Evolutionary conservation across 1,139 yeast species (phyloP), one percentile per base, ranked within the genome.

Genomic region (Pichia sp.): DNA sequence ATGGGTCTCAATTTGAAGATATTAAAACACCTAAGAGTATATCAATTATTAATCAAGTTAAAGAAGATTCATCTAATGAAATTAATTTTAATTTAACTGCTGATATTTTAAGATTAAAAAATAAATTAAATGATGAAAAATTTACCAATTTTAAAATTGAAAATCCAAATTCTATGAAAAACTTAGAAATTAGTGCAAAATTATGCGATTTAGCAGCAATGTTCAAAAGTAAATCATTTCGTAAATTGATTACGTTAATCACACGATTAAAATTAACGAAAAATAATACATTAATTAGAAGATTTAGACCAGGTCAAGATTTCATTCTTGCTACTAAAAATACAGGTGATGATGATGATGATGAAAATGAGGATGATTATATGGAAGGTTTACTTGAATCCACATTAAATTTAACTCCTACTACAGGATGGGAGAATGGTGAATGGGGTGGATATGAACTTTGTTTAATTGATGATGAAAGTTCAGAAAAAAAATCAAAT

Each of bases 291-390:
- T 58, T 88, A 31, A 73, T 83, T 3, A 75, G 99, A 57, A 69
- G 97, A 50, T 93, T 93, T 65, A 75, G 98, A 53, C 98, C 96
- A 0, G 98, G 97, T 1, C 79, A 78, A 30, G 99, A 93, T 61
- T 93, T 86, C 61, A 89, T 91, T 4, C 68, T 93, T 38, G 98
- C 98, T 1, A 86, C 97, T 0, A 74, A 85, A 10, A 32, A 37
- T 22, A 38, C 36, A 6, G 69, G 80, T 5, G 81, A 76, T 33
- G 66, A 69, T 33, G 63, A 70, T 18, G 56, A 56, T 15, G 66
- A 61, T 10, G 60, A 62, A 24, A 40, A 25, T 6, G 34, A 23
- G 6, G 29, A 35, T 13, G 41, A 40, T 3, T 57, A 56, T 8
- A 70, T 78, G 42, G 80, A 80, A 45, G 75, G 71, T 1, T 56